Percentiles rank a stretch among this genome's conserved stretches.
Evolutionary conservation across 345 rosid species (phyloP).

Genomic region (Eucalyptus viminalis): DNA sequence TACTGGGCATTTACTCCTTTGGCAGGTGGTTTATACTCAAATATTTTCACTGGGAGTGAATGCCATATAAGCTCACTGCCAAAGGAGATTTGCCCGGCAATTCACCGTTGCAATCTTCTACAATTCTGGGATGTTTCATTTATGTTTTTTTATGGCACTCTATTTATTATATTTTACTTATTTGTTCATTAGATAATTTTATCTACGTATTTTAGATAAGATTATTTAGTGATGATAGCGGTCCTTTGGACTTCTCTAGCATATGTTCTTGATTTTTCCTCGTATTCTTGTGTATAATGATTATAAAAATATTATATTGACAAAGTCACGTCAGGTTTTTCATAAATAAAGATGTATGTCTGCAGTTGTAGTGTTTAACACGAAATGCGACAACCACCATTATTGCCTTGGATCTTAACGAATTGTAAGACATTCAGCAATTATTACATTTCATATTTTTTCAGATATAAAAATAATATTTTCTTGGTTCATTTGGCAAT

Average conservation of each 20-base stretch:
- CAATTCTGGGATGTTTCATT: neutral
- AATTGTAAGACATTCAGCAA: neutral
- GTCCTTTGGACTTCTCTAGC: neutral
- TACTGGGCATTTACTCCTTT: conserved; percentile 18
- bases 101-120: neutral
- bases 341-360: neutral
- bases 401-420: neutral
- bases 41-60: neutral
- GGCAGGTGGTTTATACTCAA: conserved; percentile 1
- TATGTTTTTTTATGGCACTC: neutral
- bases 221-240: neutral
- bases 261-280: neutral
- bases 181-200: neutral
- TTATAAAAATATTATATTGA: neutral
- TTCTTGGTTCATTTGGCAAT: neutral
- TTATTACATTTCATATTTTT: neutral
- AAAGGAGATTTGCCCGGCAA: neutral
- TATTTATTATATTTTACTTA: neutral
- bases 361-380: neutral
- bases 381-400: neutral
- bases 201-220: neutral
- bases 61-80: neutral
- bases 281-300: neutral
- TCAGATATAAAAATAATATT: neutral
- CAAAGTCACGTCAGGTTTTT: neutral